Percentiles rank a stretch among this genome's conserved stretches.
phyloP scores from a whole-genome alignment of 176 grass and related monocot genomes.

The Dendrocalamus sinicus region DNA sequence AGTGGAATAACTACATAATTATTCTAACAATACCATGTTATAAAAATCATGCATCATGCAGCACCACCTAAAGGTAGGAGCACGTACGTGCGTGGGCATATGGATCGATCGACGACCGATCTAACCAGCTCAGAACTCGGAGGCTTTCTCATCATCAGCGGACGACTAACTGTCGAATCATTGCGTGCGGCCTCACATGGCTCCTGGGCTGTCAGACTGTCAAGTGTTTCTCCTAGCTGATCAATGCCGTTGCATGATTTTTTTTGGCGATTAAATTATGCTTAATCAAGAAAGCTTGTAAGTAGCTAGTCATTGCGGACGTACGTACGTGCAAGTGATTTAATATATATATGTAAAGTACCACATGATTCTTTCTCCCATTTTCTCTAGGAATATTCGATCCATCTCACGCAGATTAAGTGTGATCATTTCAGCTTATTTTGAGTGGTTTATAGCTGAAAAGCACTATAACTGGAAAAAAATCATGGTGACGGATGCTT shows the following conservation, averaged over 20 bases:
- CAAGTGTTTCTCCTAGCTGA: neutral
- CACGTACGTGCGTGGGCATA: conserved; percentile 21
- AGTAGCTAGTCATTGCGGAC: neutral
- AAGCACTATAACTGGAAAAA: too few species aligned
- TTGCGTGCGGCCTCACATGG: conserved; percentile 32
- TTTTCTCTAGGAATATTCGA: neutral
- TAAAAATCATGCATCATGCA: conserved; percentile 38
- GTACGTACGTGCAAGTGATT: conserved; percentile 24
- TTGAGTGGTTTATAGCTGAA: too few species aligned
- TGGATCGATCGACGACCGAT: conserved; percentile 1
- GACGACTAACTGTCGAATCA: conserved; percentile 35
- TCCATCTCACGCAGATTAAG: too few species aligned
- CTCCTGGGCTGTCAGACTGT: conserved; percentile 29
- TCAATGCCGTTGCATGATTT: neutral
- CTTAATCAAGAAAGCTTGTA: neutral
- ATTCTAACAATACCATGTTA: conserved; percentile 42
- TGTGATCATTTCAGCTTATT: too few species aligned
- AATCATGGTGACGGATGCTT: too few species aligned
- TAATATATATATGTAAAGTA: neutral
- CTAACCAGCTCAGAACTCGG: conserved; percentile 31
- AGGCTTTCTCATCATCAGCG: neutral
- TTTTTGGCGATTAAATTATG: neutral
- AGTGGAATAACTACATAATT: neutral
- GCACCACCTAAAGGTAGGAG: conserved; percentile 27
- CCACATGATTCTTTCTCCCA: conserved; percentile 11